Evolutionary conservation across 2,329 filamentous ascomycete genomes (phyloP).

Genomic region (Didymellaceae sp.): DNA sequence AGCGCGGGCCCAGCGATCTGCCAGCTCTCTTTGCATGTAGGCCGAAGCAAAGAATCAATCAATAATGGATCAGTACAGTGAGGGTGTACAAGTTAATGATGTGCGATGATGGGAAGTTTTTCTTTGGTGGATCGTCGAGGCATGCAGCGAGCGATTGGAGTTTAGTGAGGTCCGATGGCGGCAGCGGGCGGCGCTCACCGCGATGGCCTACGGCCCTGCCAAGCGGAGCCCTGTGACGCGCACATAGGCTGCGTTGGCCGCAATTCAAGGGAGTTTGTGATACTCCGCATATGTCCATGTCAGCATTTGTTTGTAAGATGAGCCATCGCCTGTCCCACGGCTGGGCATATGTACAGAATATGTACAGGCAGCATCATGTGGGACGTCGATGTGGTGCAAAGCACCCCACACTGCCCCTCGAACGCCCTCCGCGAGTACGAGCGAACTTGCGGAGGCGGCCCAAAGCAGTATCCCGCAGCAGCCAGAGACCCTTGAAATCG

Average conservation of each 20-base stretch:
- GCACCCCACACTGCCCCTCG: constrained; percentile 11
- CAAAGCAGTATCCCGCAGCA: constrained; percentile 3
- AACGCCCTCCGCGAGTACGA: not conserved
- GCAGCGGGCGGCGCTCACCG: not conserved
- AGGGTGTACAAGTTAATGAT: constrained; percentile 5
- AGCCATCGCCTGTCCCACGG: constrained; percentile 2
- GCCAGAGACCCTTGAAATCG: too few species aligned
- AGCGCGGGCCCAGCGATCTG: constrained; percentile 57
- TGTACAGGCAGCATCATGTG: not conserved
- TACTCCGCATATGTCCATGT: constrained; percentile 2
- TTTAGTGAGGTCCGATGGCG: not conserved
- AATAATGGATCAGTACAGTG: not conserved
- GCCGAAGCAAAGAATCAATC: constrained; percentile 18
- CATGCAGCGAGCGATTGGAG: constrained; percentile 1
- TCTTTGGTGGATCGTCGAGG: constrained; percentile 12
- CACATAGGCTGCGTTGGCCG: constrained; percentile 6
- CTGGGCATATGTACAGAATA: not conserved
- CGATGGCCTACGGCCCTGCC: constrained; percentile 22
- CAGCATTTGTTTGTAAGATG: constrained; percentile 6
- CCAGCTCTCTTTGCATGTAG: constrained; percentile 62
- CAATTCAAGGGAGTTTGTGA: constrained; percentile 2
- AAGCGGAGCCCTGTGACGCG: constrained; percentile 16
- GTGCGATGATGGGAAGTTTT: constrained; percentile 25
- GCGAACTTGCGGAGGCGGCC: constrained; percentile 1
- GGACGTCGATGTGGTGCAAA: not conserved